Evolutionary conservation across 495 filamentous ascomycete genomes (phyloP).

Genomic region (Antarctomyces pellizariae): DNA sequence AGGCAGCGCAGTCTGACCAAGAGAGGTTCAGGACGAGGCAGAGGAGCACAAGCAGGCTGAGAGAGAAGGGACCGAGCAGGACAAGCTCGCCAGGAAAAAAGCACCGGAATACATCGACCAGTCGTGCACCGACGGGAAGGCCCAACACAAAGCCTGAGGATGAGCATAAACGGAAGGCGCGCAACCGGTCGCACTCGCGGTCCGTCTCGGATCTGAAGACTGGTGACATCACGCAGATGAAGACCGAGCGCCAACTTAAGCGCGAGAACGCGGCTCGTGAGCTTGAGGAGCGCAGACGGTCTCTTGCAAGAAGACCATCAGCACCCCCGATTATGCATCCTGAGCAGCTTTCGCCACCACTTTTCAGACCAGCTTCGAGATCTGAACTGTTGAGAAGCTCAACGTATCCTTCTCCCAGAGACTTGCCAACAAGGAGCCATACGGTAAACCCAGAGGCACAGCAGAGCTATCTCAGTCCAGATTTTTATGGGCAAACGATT

Average conservation of each 20-base stretch:
- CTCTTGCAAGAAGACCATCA: slow-evolving; percentile 54
- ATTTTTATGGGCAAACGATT: slow-evolving; percentile 10
- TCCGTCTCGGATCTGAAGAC: slow-evolving; percentile 9
- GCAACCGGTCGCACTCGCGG: slow-evolving; percentile 9
- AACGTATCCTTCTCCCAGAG: slow-evolving; percentile 17
- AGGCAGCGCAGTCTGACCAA: slow-evolving; percentile 32
- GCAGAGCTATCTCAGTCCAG: slow-evolving; percentile 19
- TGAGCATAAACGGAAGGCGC: slow-evolving; percentile 9
- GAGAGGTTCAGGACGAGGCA: slow-evolving; percentile 35
- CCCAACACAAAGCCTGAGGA: slow-evolving; percentile 13
- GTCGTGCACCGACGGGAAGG: slow-evolving; percentile 18
- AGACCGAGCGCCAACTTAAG: slow-evolving; percentile 30
- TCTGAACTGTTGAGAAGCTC: slow-evolving; percentile 14
- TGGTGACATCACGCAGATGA: slow-evolving; percentile 14
- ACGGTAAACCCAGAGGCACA: slow-evolving; percentile 20
- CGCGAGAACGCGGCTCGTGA: slow-evolving; percentile 67
- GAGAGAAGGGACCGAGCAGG: slow-evolving; percentile 23
- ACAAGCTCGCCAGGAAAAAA: slow-evolving; percentile 24
- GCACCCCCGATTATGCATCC: slow-evolving; percentile 63
- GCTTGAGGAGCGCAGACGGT: slow-evolving; percentile 66
- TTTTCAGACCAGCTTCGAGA: slow-evolving; percentile 8
- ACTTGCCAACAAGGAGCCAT: slow-evolving; percentile 21
- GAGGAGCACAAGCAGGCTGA: slow-evolving; percentile 31
- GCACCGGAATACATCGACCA: slow-evolving; percentile 24
- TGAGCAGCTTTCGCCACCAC: slow-evolving; percentile 31